A percentile compares a stretch with the other conserved stretches of the same genome.
Evolutionary conservation across 202 grass and related monocot species (phyloP).

Genomic region (Digitaria exilis): DNA sequence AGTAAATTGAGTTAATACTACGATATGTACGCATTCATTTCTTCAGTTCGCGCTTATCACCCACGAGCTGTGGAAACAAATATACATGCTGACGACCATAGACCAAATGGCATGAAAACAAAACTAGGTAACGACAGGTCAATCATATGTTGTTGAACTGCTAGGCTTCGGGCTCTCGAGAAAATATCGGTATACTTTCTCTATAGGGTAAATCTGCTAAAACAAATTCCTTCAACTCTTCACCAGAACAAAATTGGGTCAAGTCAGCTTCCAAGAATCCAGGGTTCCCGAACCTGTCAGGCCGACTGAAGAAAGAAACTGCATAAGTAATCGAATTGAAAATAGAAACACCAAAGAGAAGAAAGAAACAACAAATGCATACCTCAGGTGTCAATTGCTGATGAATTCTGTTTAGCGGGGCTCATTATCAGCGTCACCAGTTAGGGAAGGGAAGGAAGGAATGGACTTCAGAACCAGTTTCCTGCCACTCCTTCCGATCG

Average conservation of each 20-base stretch:
- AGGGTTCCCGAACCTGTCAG: neutral
- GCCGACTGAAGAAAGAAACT: neutral
- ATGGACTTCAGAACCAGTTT: constrained; percentile 55
- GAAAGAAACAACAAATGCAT: neutral
- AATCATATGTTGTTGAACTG: neutral
- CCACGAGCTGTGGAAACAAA: constrained; percentile 29
- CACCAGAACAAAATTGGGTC: neutral
- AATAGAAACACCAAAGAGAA: neutral
- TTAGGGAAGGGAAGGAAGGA: constrained; percentile 60
- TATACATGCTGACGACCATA: neutral
- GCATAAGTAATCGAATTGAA: neutral
- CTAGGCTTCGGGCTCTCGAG: neutral
- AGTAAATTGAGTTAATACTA: neutral
- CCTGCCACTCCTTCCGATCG: constrained; percentile 36
- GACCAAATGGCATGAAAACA: neutral
- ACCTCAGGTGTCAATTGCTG: constrained; percentile 22
- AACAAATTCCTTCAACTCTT: neutral
- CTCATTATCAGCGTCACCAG: constrained; percentile 22
- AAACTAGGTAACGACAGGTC: neutral
- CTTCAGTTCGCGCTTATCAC: neutral
- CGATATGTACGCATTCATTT: neutral
- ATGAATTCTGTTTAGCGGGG: constrained; percentile 6
- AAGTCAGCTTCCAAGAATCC: neutral
- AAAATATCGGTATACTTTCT: neutral
- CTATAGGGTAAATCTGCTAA: neutral